These are phyloP conservation scores for Sonneratia caseolaris DNA, from an alignment of 345 rosid genomes.

Conservation along the genomic window DNA sequence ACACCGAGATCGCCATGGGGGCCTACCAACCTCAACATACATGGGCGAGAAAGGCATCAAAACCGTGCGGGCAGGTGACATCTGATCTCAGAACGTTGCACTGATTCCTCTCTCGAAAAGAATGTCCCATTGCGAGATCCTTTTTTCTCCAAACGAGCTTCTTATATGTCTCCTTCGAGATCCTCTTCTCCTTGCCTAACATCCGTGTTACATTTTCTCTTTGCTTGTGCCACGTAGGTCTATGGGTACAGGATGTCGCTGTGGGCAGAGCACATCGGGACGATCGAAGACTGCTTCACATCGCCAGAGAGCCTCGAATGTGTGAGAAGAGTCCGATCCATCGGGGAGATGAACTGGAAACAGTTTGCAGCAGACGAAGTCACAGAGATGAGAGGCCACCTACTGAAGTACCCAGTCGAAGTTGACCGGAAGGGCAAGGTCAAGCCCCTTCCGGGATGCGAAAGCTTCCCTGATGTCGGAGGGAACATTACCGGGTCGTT, in stretches of 20 bases:
- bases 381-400: conserved; percentile 79
- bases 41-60: conserved; percentile 51
- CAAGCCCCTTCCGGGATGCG: conserved; percentile 50
- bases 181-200: background rate
- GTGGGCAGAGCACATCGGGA: conserved; percentile 87
- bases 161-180: background rate
- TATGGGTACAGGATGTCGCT: conserved; percentile 91
- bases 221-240: conserved; percentile 30
- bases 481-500: conserved; percentile 80
- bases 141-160: background rate
- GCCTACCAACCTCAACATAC: conserved; percentile 91
- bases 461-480: conserved; percentile 81
- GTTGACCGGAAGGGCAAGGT: conserved; percentile 79
- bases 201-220: background rate
- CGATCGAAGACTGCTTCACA: conserved; percentile 46
- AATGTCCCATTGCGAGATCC: background rate
- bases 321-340: conserved; percentile 47
- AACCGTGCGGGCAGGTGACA: conserved; percentile 77
- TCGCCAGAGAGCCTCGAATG: conserved; percentile 75
- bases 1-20: conserved; percentile 97
- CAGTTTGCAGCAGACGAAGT: conserved; percentile 53
- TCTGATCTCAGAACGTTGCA: background rate
- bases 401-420: conserved; percentile 76
- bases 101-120: background rate
- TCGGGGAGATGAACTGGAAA: conserved; percentile 64